These are phyloP conservation scores for Apiospora hydei DNA, from an alignment of 2,329 filamentous ascomycete species.

Conservation along the genomic window DNA sequence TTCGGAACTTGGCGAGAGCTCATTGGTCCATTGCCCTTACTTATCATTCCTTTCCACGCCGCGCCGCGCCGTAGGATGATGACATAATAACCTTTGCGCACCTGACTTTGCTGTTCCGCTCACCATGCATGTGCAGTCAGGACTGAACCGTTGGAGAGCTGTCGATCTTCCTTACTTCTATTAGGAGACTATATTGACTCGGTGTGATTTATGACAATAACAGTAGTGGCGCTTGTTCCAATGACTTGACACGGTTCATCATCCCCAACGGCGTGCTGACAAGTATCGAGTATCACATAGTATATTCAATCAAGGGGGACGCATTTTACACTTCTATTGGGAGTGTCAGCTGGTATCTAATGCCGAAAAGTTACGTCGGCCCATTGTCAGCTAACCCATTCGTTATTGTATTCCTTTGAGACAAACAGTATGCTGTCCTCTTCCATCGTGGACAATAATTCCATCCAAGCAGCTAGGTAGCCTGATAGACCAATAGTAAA, in stretches of 20 bases:
- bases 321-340: background rate
- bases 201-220: background rate
- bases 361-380: background rate
- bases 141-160: conserved; percentile 1
- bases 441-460: background rate
- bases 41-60: background rate
- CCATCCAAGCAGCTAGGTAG: background rate
- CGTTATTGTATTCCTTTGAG: background rate
- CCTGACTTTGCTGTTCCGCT: background rate
- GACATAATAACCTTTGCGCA: conserved; percentile 15
- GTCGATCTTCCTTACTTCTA: conserved; percentile 7
- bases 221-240: background rate
- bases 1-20: background rate
- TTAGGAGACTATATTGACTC: background rate
- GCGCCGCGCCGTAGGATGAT: background rate
- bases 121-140: background rate
- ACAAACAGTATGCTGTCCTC: background rate
- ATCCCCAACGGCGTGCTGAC: background rate
- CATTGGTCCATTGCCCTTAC: background rate
- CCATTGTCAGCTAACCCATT: background rate
- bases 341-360: background rate
- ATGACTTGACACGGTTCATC: background rate
- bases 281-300: background rate
- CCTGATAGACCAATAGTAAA: background rate
- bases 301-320: background rate